Base-by-base conservation (phyloP, 2,329 filamentous ascomycete species). In the Fusarium sp. region DNA sequence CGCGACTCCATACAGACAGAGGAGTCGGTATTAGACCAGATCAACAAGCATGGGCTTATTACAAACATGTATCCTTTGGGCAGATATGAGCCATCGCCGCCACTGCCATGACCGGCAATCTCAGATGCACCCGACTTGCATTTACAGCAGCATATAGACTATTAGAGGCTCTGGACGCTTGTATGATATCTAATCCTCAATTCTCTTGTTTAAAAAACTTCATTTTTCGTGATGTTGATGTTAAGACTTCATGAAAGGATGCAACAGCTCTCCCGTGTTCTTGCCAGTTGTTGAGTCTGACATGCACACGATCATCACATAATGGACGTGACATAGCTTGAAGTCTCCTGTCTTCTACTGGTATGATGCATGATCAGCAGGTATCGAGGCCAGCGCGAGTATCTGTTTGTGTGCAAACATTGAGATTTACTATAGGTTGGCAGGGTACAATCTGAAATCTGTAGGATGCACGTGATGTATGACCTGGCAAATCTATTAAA, bases 161-260 rank as follows among this genome's bases (percentile, higher is more conserved):
- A 69, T 43, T 69, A 69, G 68, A 70, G 64, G 66, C 68, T 59
- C 63, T 71, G 63, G 73, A 61, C 55, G 57, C 60, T 61, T 75
- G 71, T 75, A 75, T 68, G 49, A 66, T 73, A 75, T 74, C 51
- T 73, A 70, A 74, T 71, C 53, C 65, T 59, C 45, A 56, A 55
- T 71, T 54, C 60, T 66, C 47, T 60, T 62, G 45, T 55, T 63
- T 49, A 49, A 63, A 59, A 41, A 41, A 59, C 54, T 30, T 55
- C 46, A 30, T 37, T 37, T n/a, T 37, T 12, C 34, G 34, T 37
- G 34, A n/a, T n/a, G 34, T 6, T 12, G 11, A n/a, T 16, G 34
- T n/a, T 37, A 7, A n/a, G 34, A n/a, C 18, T n/a, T 37, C 34
- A n/a, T n/a, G 18, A 18, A n/a, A 37, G 34, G 18, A n/a, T n/a